Conservation (phyloP, 2,329 filamentous ascomycete species). For the Emergomyces pasteurianus region DNA sequence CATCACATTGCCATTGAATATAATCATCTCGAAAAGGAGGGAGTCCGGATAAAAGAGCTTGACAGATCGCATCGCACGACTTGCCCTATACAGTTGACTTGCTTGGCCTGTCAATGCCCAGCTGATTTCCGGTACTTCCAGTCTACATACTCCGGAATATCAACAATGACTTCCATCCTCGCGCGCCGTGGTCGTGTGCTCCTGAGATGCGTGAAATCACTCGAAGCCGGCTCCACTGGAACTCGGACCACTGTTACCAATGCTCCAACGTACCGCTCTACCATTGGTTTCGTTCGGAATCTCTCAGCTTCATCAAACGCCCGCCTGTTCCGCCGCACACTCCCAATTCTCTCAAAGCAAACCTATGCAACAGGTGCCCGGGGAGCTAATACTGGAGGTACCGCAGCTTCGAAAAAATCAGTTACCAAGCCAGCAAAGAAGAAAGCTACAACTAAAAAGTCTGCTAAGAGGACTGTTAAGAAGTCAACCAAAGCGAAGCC, state of each 20-base stretch:
- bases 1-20: not conserved
- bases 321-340: constrained; percentile 8
- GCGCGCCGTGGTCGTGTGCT: constrained; percentile 20
- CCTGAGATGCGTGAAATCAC: constrained; percentile 9
- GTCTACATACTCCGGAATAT: not conserved
- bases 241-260: not conserved
- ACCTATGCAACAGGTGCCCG: constrained; percentile 23
- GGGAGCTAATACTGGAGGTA: constrained; percentile 8
- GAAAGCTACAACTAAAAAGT: constrained; percentile 7
- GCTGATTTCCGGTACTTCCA: not conserved
- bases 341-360: constrained; percentile 15
- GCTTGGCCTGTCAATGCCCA: not conserved
- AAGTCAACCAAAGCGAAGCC: constrained; percentile 14
- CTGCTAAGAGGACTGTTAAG: constrained; percentile 15
- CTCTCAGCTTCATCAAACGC: not conserved
- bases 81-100: not conserved
- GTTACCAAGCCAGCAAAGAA: constrained; percentile 10
- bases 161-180: constrained; percentile 22
- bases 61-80: not conserved
- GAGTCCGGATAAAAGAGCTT: not conserved
- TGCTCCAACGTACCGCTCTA: not conserved
- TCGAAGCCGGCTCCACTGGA: not conserved
- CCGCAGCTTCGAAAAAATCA: constrained; percentile 10
- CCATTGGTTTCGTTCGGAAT: not conserved
- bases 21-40: not conserved